Base-by-base conservation (phyloP, 2,329 filamentous ascomycete species). In the Elsinoe necatrix region DNA sequence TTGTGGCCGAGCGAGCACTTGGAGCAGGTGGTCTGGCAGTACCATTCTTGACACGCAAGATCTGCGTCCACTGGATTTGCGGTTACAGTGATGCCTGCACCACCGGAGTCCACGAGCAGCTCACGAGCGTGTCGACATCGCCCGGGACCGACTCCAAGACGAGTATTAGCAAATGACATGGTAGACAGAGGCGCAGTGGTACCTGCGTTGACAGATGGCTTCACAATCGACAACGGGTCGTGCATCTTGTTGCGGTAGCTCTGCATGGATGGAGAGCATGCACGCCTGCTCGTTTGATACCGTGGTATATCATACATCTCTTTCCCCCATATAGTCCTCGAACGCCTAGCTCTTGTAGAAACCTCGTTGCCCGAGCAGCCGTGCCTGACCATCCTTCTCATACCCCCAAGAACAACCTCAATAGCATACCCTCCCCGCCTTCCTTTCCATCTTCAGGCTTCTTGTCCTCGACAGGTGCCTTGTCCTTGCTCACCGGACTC, bases 401-500 rank as follows among this genome's bases (percentile, higher is more conserved):
- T 31, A 55, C 4, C 37, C 52, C 52, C 35, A 55, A 8, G 7
- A 55, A 55, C 52, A 42, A 12, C 52, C 52, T 55, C 20, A 55
- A 9, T 35, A 55, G 8, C 37, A n/a, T 35, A 3, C 14, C 23
- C 18, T 14, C 37, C 2, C 16, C 54, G 21, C 41, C 54, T 23
- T 34, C 29, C 29, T 48, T 35, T 6, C 21, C 31, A 14, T 56
- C 54, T 4, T 48, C 54, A 11, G 37, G 37, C 29, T 56, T 56
- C 29, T 23, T 37, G n/a, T 42, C 37, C 5, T n/a, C 42, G 7
- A 23, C 18, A 21, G 52, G 41, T 8, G 41, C 20, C 21, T 45
- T 43, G n/a, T 47, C 54, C 54, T 56, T 56, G 12, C 8, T 23
- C 39, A 25, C 54, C 25, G 54, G 54, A 35, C 54, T 56, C 3